A percentile compares a stretch with the other conserved stretches of the same genome.
Evolutionary conservation across 345 rosid genomes (phyloP).

Genomic region (Citrus sp.): DNA sequence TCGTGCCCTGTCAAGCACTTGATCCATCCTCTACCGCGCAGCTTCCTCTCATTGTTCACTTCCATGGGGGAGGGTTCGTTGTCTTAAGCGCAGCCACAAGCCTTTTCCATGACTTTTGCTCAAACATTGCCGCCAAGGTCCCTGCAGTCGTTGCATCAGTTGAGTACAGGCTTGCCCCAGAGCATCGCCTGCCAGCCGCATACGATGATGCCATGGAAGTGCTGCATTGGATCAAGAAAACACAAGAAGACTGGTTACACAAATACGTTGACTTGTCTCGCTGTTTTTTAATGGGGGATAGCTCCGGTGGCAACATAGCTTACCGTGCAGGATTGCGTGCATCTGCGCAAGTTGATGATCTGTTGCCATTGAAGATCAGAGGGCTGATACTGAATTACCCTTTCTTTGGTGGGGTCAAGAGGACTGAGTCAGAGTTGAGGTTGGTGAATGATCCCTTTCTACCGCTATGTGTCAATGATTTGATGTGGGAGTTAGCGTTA

Average conservation of each 20-base stretch:
- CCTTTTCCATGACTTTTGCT: slow-evolving; percentile 27
- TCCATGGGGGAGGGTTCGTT: slow-evolving; percentile 67
- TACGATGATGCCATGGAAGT: slow-evolving; percentile 58
- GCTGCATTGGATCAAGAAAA: slow-evolving; percentile 32
- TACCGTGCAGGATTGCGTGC: slow-evolving; percentile 48
- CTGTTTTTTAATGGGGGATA: slow-evolving; percentile 47
- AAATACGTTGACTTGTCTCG: slow-evolving; percentile 30
- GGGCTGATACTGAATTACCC: slow-evolving; percentile 64
- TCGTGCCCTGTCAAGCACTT: slow-evolving; percentile 17
- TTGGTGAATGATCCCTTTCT: slow-evolving; percentile 20
- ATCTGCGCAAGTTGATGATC: slow-evolving; percentile 2
- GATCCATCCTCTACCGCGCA: slow-evolving; percentile 6
- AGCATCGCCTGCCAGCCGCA: slow-evolving; percentile 62
- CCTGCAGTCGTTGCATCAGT: slow-evolving; percentile 40
- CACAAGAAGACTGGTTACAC: slow-evolving; percentile 35
- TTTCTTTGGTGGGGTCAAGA: slow-evolving; percentile 49
- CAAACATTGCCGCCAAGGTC: slow-evolving; percentile 24
- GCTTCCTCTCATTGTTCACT: slow-evolving; percentile 55
- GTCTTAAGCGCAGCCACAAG: slow-evolving; percentile 25
- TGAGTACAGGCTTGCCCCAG: slow-evolving; percentile 59
- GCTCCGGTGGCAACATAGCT: slow-evolving; percentile 64
- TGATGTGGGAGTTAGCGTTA: slow-evolving; percentile 53
- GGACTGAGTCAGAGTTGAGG: slow-evolving; percentile 49
- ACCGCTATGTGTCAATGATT: slow-evolving; percentile 33
- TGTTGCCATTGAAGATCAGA: slow-evolving; percentile 46